Evolutionary conservation across 169 alveolate species (phyloP), one percentile per base, ranked within the genome.

Genomic region (Plasmodium malariae): DNA sequence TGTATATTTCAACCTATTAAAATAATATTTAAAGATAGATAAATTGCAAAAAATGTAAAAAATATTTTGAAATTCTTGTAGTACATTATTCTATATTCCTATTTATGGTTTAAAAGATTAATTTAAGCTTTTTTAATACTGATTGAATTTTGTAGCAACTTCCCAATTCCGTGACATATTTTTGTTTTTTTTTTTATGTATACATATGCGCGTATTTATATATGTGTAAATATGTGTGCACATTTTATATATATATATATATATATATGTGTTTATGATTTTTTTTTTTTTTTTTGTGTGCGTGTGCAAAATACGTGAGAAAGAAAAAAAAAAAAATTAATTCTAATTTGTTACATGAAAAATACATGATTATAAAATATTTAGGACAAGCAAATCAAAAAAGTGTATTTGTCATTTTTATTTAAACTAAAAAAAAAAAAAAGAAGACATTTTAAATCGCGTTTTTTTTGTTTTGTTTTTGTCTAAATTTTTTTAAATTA

Each of bases 401-500:
- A n/a, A n/a, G n/a, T n/a, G n/a, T n/a, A n/a, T 63, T 45, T 48
- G 11, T 21, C 19, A 43, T 69, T 45, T 69, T 24, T 62, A n/a
- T n/a, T 62, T 54, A 19, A 1, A 54, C 6, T 14, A 40, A 40
- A 40, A 40, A 40, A 40, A 40, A 40, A 55, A 55, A 55, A 40
- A 40, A 55, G 32, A 62, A 30, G 32, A 62, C 48, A 55, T 14
- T 62, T 62, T 62, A 3, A 7, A 62, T 62, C 28, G 7, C 0
- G 9, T 21, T 60, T 26, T 67, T 34, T 67, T 5, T 14, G 3
- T 36, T 40, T 49, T 28, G n/a, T 26, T 48, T 30, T 48, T 71
- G 85, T 68, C 78, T 68, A 68, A 68, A 26, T 37, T 68, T 68
- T 65, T 68, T 68, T 19, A 24, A 68, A 68, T 43, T 69, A 69